Conservation (phyloP, 1,284 basidiomycete genomes). For the Ceratorhiza oryzae-sativae region DNA sequence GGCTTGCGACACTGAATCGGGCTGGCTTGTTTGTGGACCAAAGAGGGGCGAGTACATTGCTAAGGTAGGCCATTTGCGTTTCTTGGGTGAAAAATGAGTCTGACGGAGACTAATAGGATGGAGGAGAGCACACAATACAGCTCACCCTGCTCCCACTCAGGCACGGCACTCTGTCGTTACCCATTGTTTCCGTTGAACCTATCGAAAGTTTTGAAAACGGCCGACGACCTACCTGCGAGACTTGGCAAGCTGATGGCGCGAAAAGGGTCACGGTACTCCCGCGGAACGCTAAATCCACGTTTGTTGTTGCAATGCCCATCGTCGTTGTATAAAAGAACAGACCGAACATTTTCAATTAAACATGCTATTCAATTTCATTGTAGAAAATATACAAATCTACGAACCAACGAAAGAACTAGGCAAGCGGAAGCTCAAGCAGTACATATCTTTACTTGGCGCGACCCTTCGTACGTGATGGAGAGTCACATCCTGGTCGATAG, state of each 20-base stretch:
- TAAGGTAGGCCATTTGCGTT: conserved; percentile 54
- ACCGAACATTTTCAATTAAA: not conserved
- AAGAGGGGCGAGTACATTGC: conserved; percentile 80
- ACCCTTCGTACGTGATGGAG: conserved; percentile 90
- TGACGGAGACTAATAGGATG: conserved; percentile 57
- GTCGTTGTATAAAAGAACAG: not conserved
- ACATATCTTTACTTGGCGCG: conserved; percentile 98
- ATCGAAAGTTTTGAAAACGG: conserved; percentile 63
- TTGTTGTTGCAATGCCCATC: conserved; percentile 67
- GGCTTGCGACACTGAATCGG: conserved; percentile 68
- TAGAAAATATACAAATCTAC: too few relatives aligned
- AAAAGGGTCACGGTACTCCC: conserved; percentile 76
- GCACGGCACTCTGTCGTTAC: conserved; percentile 74
- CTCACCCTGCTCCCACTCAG: conserved; percentile 80
- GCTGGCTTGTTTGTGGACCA: conserved; percentile 83
- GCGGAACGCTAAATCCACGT: conserved; percentile 78
- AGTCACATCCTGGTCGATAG: conserved; percentile 61
- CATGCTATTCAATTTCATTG: not conserved
- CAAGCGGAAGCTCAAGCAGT: conserved; percentile 92
- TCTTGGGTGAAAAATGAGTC: conserved; percentile 24
- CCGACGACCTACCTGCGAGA: conserved; percentile 57
- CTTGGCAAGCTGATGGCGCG: conserved; percentile 78
- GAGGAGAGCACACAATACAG: conserved; percentile 60
- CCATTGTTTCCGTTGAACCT: conserved; percentile 67
- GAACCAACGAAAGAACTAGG: conserved; percentile 53